Evolutionary conservation across 192 early-diverging fungal species (phyloP).

Genomic region (Cladochytrium replicatum): DNA sequence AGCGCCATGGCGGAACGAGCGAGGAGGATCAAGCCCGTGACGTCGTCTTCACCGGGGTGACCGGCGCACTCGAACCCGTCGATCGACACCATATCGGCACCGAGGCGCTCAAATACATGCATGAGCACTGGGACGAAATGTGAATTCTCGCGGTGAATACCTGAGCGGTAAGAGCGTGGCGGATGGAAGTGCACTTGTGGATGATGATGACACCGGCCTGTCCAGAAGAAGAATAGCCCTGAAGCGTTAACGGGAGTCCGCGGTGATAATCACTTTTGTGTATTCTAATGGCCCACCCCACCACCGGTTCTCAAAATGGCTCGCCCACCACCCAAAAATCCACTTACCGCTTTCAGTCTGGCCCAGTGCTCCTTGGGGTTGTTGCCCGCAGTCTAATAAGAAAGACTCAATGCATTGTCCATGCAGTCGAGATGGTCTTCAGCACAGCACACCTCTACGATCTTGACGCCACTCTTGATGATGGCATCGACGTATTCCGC

Average conservation of each 20-base stretch:
- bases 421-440: background rate
- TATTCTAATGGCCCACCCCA: too few species aligned
- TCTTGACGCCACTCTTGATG: conserved; percentile 66
- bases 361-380: conserved; percentile 64
- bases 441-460: conserved; percentile 44
- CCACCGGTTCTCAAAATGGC: too few species aligned
- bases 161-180: conserved; percentile 59
- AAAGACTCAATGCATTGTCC: background rate
- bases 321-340: too few species aligned
- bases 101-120: conserved; percentile 25
- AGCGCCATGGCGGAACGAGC: conserved; percentile 59
- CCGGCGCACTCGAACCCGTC: conserved; percentile 82
- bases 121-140: background rate
- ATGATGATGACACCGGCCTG: conserved; percentile 49
- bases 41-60: conserved; percentile 76
- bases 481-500: conserved; percentile 59
- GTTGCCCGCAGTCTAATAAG: conserved; percentile 70
- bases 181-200: conserved; percentile 72
- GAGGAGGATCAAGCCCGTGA: conserved; percentile 59
- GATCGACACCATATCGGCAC: conserved; percentile 64
- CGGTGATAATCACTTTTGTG: too few species aligned
- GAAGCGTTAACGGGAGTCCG: too few species aligned
- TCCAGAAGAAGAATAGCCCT: too few species aligned
- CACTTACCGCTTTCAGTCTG: conserved; percentile 69
- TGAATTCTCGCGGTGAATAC: conserved; percentile 7